Conservation (phyloP, 2,329 filamentous ascomycete genomes). For the Calonectria fujianensis region DNA sequence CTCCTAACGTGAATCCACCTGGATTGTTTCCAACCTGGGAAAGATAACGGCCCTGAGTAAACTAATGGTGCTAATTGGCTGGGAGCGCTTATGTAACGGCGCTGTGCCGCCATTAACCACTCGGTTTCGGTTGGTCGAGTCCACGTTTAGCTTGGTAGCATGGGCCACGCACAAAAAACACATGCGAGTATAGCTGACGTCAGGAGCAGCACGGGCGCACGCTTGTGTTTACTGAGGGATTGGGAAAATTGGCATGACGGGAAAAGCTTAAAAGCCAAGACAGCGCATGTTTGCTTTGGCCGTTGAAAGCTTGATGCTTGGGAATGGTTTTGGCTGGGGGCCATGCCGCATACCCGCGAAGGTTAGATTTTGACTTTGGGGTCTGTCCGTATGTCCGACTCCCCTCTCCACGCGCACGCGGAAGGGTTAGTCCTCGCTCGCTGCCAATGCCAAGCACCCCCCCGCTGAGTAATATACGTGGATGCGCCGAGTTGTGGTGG, state of each 20-base stretch:
- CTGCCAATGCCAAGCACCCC: not conserved
- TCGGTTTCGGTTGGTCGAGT: not conserved
- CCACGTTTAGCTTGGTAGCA: not conserved
- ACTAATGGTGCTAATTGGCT: not conserved
- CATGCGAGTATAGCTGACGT: not conserved
- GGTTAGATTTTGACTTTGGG: not conserved
- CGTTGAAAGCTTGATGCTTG: not conserved
- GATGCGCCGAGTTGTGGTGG: not conserved
- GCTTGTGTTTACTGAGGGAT: too few species aligned
- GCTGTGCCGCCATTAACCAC: not conserved
- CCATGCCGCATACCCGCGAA: slow-evolving; percentile 17
- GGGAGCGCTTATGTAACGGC: not conserved
- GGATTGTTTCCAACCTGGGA: too few species aligned
- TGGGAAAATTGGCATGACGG: not conserved
- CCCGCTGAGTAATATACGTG: slow-evolving; percentile 23
- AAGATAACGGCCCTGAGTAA: not conserved
- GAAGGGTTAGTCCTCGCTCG: not conserved
- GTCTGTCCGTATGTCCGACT: slow-evolving; percentile 16
- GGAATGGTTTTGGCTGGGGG: not conserved
- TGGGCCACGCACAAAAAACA: not conserved
- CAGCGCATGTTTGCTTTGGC: not conserved
- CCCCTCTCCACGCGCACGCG: not conserved
- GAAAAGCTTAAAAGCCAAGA: slow-evolving; percentile 19
- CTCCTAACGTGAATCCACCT: too few species aligned
- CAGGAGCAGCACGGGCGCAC: not conserved